These are phyloP conservation scores for Sextonia rubra DNA, from an alignment of 164 flowering plant species.

Conservation along the genomic window DNA sequence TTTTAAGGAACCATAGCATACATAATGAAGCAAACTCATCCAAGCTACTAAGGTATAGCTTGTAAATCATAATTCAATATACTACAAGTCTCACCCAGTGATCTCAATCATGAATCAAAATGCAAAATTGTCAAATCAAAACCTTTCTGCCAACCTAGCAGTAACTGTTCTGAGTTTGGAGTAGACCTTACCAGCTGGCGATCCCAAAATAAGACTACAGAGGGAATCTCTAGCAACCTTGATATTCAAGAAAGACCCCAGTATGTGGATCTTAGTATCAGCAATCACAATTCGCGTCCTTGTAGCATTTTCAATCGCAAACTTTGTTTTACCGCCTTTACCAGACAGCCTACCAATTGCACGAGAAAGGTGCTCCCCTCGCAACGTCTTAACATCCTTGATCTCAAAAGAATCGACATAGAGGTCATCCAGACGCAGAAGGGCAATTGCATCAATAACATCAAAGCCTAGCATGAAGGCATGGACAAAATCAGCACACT, in stretches of 20 bases:
- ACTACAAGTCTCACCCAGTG: neutral
- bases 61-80: neutral
- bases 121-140: conserved; percentile 17
- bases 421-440: conserved; percentile 30
- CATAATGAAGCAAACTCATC: neutral
- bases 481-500: conserved; percentile 33
- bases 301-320: conserved; percentile 34
- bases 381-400: conserved; percentile 34
- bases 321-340: conserved; percentile 36
- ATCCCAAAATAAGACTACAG: conserved; percentile 35
- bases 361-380: conserved; percentile 36
- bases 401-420: conserved; percentile 37
- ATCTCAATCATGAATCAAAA: neutral
- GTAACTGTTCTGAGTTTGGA: conserved; percentile 33
- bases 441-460: conserved; percentile 26
- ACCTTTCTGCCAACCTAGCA: conserved; percentile 32
- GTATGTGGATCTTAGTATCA: conserved; percentile 31
- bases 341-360: conserved; percentile 39
- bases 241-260: conserved; percentile 30
- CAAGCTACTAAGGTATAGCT: neutral
- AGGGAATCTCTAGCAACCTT: conserved; percentile 36
- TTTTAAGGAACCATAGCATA: too few relatives aligned
- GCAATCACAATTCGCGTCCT: conserved; percentile 27
- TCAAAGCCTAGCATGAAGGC: conserved; percentile 42
- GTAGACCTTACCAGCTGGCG: conserved; percentile 39